Base-by-base conservation (phyloP, 768 basidiomycete species). In the Leccinum pellstonianum region DNA sequence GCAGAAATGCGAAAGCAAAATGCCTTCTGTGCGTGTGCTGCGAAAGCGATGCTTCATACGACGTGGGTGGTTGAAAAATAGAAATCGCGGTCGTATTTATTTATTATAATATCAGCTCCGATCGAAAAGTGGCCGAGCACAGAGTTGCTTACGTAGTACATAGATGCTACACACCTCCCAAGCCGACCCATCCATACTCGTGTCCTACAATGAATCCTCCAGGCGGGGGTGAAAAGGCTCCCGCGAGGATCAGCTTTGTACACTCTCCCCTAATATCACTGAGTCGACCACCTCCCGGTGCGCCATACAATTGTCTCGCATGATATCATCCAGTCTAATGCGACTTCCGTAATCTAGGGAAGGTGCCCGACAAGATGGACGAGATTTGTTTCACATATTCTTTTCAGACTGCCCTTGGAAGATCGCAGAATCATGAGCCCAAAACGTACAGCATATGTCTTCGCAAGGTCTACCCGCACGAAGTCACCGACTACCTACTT, bases 41-140 rank as follows among this genome's bases (percentile, higher is more conserved):
- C 85, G 90, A 91, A 75, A 76, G 85, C 90, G 88, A 85, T 89
- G 84, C 88, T 90, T 90, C 83, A 74, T 76, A 80, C 87, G 83
- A 82, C 85, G 80, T 68, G 67, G 70, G 25, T 62, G 55, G 35
- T 56, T 58, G 23, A 63, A 60, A 64, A 65, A 64, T 53, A 75
- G 70, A 63, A 57, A 54, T 41, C 41, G 17, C 49, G 31, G 4
- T 43, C 54, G 59, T 7, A 17, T 33, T 17, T 64, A 52, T 46
- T 23, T 19, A 37, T 37, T 48, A 19, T 31, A 52, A 68, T 67
- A 55, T 31, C 3, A 65, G 31, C 64, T 70, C 69, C 69, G 69
- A 65, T 47, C 57, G 11, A 69, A 66, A 66, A 15, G 52, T 1
- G 54, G 23, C 56, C 46, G 29, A n/a, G 11, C 4, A 9, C 17